phyloP scores from a whole-genome alignment of 306 rosid species.

The Oxytropis ochrocephala region DNA sequence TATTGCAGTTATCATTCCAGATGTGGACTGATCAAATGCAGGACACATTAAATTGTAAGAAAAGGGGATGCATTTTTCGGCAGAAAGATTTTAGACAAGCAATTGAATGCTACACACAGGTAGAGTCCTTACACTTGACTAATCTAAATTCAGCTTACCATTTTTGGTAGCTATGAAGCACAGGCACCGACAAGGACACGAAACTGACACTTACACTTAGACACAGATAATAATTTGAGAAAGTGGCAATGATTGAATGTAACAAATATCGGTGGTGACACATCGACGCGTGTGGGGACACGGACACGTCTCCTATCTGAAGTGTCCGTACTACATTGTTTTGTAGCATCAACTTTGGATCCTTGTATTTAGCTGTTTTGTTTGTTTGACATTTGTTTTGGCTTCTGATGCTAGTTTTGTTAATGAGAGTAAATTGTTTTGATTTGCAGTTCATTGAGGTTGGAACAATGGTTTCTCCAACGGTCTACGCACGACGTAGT shows the following conservation, averaged over 20 bases:
- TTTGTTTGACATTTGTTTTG: background rate
- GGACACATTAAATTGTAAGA: slow-evolving; percentile 68
- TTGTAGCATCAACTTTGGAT: background rate
- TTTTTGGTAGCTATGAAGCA: background rate
- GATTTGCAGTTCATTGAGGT: slow-evolving; percentile 54
- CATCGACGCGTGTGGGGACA: too few species aligned
- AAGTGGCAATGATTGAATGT: too few species aligned
- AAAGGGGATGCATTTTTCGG: slow-evolving; percentile 57
- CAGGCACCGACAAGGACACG: too few species aligned
- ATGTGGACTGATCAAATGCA: slow-evolving; percentile 90
- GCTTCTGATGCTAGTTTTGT: background rate
- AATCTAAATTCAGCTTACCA: background rate
- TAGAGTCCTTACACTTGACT: slow-evolving; percentile 20
- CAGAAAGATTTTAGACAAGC: slow-evolving; percentile 57
- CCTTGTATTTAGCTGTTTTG: background rate
- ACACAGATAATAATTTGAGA: too few species aligned
- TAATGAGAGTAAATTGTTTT: slow-evolving; percentile 5
- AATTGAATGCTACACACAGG: slow-evolving; percentile 68
- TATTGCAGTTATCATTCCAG: slow-evolving; percentile 64
- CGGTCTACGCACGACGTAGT: slow-evolving; percentile 61
- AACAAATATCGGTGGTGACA: too few species aligned
- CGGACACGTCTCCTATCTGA: too few species aligned
- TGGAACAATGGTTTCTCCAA: slow-evolving; percentile 78
- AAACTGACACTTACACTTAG: too few species aligned
- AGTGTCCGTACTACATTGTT: background rate